Percentiles rank a stretch among this genome's conserved stretches.
Evolutionary conservation across 352 stramenopile species (phyloP).

Genomic region (Globisporangium lucens): DNA sequence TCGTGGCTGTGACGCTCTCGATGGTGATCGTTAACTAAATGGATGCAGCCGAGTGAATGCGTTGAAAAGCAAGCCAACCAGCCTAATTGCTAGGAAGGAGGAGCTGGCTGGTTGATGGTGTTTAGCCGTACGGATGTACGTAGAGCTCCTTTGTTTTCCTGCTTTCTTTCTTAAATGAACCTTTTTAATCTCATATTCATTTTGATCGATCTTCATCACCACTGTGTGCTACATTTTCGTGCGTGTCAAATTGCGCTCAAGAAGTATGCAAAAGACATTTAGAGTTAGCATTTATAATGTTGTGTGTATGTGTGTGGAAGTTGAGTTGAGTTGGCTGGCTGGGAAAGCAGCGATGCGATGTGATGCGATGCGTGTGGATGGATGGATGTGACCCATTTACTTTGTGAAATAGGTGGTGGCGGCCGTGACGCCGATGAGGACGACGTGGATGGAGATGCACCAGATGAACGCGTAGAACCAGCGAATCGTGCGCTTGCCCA

Average conservation of each 20-base stretch:
- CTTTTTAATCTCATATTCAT: conserved; percentile 8
- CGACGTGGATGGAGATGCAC: conserved; percentile 63
- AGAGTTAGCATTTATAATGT: background rate
- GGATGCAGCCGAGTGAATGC: background rate
- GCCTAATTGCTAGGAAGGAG: background rate
- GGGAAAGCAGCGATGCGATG: no score
- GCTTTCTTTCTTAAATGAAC: conserved; percentile 1
- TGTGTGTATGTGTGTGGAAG: background rate
- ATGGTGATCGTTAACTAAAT: conserved; percentile 12
- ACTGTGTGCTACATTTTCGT: background rate
- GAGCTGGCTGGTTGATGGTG: background rate
- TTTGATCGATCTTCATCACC: background rate
- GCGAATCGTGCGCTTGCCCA: conserved; percentile 75
- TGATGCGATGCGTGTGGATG: background rate
- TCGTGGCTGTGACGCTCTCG: conserved; percentile 6
- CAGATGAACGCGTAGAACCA: conserved; percentile 83
- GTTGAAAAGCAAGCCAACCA: background rate
- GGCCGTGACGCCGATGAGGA: conserved; percentile 43
- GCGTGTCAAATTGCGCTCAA: no score
- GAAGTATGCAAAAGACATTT: background rate
- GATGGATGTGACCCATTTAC: background rate
- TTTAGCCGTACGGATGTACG: background rate
- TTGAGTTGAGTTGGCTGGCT: background rate
- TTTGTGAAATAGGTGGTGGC: conserved; percentile 33
- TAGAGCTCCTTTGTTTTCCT: background rate